phyloP scores from a whole-genome alignment of 345 rosid species.

The Populus pruinosa region DNA sequence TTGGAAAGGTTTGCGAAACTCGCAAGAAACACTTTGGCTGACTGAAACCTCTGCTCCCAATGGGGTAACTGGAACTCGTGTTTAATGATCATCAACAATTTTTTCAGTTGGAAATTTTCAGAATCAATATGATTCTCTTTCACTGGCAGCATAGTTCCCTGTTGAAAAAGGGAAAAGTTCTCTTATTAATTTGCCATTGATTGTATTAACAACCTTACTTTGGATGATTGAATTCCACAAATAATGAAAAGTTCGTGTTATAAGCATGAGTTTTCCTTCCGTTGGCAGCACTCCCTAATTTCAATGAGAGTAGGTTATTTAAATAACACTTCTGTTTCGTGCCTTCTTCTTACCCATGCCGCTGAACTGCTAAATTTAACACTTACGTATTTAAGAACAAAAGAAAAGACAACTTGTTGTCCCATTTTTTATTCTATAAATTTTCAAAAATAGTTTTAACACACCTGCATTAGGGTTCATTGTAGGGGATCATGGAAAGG shows the following conservation, averaged over 20 bases:
- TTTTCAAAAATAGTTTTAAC: neutral
- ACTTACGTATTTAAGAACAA: too few species aligned
- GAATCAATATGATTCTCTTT: neutral
- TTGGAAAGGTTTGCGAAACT: constrained; percentile 61
- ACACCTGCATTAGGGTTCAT: neutral
- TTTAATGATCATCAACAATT: neutral
- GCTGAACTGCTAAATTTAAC: neutral
- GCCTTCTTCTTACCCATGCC: neutral
- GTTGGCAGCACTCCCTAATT: neutral
- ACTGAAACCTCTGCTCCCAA: constrained; percentile 6
- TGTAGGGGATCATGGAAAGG: neutral
- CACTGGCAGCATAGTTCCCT: neutral
- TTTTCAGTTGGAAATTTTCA: neutral
- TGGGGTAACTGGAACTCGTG: neutral
- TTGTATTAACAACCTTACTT: neutral
- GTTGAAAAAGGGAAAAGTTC: neutral
- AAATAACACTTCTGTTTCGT: neutral
- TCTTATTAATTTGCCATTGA: neutral
- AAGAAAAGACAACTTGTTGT: neutral
- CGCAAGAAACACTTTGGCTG: constrained; percentile 29
- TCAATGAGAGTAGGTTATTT: neutral
- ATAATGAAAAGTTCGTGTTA: neutral
- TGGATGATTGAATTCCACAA: neutral
- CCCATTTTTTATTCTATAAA: neutral
- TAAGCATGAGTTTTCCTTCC: neutral